Evolutionary conservation across 2,329 filamentous ascomycete species (phyloP).

Genomic region (Ophiognomonia clavigignenti-juglandacearum): DNA sequence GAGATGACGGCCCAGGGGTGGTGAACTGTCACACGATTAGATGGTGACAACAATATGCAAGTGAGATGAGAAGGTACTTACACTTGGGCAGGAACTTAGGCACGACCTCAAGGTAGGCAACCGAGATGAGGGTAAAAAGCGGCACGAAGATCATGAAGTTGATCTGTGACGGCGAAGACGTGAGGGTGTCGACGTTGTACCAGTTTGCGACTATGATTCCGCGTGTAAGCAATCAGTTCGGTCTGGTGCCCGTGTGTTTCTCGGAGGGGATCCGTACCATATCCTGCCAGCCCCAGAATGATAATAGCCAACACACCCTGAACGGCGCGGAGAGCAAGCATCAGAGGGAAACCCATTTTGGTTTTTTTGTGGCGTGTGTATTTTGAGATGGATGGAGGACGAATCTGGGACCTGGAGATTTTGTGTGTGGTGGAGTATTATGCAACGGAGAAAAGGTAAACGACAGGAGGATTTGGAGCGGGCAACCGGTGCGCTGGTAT

Average conservation of each 20-base stretch:
- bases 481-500: constrained; percentile 23
- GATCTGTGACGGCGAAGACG: constrained; percentile 49
- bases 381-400: too few relatives aligned
- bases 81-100: constrained; percentile 39
- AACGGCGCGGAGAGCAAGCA: constrained; percentile 38
- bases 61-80: constrained; percentile 22
- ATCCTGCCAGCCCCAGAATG: constrained; percentile 43
- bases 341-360: constrained; percentile 35
- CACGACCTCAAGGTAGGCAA: constrained; percentile 47
- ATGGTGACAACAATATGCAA: too few relatives aligned
- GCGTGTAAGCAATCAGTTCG: too few relatives aligned
- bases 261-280: constrained; percentile 36
- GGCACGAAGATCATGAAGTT: constrained; percentile 54
- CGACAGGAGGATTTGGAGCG: constrained; percentile 16
- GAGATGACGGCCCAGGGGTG: constrained; percentile 44
- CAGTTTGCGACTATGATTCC: constrained; percentile 51
- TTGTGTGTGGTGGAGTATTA: too few relatives aligned
- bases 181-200: constrained; percentile 52
- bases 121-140: constrained; percentile 48
- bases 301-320: constrained; percentile 42
- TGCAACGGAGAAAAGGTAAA: constrained; percentile 15
- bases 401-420: too few relatives aligned
- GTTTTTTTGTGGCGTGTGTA: not conserved
- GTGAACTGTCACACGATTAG: constrained; percentile 31
- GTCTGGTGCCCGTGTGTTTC: too few relatives aligned